These are phyloP conservation scores for Globisporangium parvum DNA, from an alignment of 352 stramenopile genomes.

Conservation along the genomic window DNA sequence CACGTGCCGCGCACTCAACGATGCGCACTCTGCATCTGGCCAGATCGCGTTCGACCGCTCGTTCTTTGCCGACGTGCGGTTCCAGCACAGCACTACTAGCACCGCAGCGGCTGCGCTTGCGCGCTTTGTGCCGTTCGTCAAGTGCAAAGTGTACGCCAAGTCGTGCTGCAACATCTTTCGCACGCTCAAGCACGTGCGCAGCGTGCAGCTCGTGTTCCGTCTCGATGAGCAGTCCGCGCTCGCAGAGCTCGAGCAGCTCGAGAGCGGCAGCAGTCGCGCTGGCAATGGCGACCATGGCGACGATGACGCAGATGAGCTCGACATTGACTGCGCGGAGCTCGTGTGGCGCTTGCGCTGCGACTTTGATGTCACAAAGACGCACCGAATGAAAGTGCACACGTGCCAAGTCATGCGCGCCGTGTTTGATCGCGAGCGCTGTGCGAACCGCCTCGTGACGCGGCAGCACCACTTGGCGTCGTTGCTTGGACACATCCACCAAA, in stretches of 20 bases:
- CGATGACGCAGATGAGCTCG: conserved; percentile 30
- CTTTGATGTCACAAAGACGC: conserved; percentile 85
- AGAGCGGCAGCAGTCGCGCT: conserved; percentile 8
- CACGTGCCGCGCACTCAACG: conserved; percentile 72
- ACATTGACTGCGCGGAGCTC: conserved; percentile 61
- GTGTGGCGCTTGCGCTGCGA: conserved; percentile 68
- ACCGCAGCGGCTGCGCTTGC: not conserved
- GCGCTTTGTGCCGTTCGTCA: conserved; percentile 36
- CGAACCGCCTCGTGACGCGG: conserved; percentile 48
- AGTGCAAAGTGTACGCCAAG: conserved; percentile 76
- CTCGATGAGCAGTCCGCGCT: conserved; percentile 32
- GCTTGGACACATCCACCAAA: conserved; percentile 77
- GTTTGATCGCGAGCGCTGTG: conserved; percentile 54
- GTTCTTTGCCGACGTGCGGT: conserved; percentile 50
- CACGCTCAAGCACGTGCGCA: conserved; percentile 78
- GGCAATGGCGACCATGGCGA: conserved; percentile 7
- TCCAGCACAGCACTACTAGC: conserved; percentile 11
- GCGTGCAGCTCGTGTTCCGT: conserved; percentile 56
- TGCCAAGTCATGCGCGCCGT: conserved; percentile 75
- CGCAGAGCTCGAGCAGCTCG: conserved; percentile 14
- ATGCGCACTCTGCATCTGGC: conserved; percentile 74
- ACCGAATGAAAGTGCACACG: conserved; percentile 76
- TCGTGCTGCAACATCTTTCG: conserved; percentile 77
- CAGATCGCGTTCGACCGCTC: conserved; percentile 51
- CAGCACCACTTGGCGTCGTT: conserved; percentile 74